These are phyloP conservation scores for Rhododendron ovatum DNA, from an alignment of 148 eudicot genomes.

Conservation along the genomic window DNA sequence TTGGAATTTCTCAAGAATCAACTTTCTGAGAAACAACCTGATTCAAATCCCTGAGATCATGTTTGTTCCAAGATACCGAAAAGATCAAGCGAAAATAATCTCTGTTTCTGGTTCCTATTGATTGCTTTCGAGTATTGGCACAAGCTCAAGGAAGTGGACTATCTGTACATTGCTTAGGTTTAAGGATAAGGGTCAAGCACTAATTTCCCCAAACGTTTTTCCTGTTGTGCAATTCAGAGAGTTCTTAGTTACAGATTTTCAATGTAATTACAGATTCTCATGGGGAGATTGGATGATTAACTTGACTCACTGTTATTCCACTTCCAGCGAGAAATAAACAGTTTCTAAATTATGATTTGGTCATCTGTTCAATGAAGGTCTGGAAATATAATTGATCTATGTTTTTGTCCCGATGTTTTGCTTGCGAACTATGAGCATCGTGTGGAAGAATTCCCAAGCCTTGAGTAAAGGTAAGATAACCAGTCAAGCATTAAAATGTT, in stretches of 20 bases:
- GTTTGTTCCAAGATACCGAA: neutral
- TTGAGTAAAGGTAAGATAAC: neutral
- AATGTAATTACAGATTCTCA: neutral
- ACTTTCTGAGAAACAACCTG: conserved; percentile 43
- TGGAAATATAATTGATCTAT: neutral
- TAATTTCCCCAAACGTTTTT: neutral
- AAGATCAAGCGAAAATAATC: neutral
- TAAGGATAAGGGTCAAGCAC: neutral
- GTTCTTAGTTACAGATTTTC: neutral
- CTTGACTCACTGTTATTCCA: neutral
- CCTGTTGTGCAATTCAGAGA: neutral
- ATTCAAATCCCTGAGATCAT: conserved; percentile 17
- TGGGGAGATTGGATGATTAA: neutral
- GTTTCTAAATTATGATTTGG: neutral
- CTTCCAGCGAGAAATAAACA: neutral
- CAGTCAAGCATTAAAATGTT: neutral
- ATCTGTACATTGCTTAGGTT: neutral
- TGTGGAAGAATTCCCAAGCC: neutral
- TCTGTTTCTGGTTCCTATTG: neutral
- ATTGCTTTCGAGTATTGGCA: neutral
- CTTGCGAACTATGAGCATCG: neutral
- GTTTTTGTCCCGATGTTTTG: neutral
- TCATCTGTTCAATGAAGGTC: neutral
- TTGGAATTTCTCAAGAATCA: conserved; percentile 77
- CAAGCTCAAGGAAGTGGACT: neutral